Base-by-base conservation (phyloP, 2,329 filamentous ascomycete genomes). In the Exophiala mesophila region DNA sequence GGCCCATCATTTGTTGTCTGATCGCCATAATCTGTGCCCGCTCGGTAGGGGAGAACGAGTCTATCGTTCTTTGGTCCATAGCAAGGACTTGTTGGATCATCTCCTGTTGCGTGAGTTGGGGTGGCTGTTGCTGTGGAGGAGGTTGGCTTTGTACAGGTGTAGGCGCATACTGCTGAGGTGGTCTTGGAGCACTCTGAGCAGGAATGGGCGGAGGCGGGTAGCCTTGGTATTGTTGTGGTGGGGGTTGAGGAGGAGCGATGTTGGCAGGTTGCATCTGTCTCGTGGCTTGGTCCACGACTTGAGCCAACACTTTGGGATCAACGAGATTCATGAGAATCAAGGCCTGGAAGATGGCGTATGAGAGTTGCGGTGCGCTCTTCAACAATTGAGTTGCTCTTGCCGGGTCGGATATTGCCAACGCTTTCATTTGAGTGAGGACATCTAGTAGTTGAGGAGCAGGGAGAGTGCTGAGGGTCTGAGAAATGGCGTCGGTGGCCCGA, bases 311-410 rank as follows among this genome's bases (percentile, higher is more conserved):
- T 56, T 82, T 82, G 10, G 87, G 85, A 44, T 92, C 90, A 42
- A 97, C 88, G 7, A 97, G 80, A 33, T 88, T 88, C 78, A 97
- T 92, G 26, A 96, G 78, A 2, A 97, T 78, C 7, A 97, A 76
- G 17, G 89, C 85, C 66, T 97, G 90, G 68, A 97, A 97, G 53
- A 97, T 84, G 44, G 92, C 92, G 58, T 94, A 97, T 3, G 87
- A 81, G 32, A 98, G 80, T 66, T 98, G 92, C 0, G 92, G 92
- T 1, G 89, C 88, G 68, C 90, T 84, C 49, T 83, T 76, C 30
- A 98, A 78, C 29, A 97, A 79, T 59, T 94, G 87, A 0, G 83
- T 88, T 3, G 89, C 89, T 59, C 88, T 85, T 15, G 77, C 74
- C 2, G 90, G 88, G 56, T 97, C 88, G 17, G 76, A 78, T 37